Conservation (phyloP, 2,329 filamentous ascomycete genomes). For the Penicillium sp. region DNA sequence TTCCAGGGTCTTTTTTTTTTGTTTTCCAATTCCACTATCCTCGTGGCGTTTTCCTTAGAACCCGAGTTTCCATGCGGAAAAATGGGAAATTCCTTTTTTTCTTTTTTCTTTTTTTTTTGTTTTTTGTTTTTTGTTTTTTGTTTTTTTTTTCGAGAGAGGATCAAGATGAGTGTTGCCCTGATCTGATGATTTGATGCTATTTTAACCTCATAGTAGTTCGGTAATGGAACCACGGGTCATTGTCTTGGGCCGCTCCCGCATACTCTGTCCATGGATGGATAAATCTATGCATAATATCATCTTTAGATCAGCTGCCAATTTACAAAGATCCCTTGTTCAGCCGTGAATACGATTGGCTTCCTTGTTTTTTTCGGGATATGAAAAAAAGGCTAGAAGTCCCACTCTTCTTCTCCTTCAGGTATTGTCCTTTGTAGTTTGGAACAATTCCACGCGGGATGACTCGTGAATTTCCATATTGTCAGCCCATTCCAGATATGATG, state of each 20-base stretch:
- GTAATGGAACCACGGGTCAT: constrained; percentile 14
- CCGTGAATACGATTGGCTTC: background rate
- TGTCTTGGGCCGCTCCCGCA: constrained; percentile 10
- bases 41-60: constrained; percentile 2
- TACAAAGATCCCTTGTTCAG: background rate
- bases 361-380: background rate
- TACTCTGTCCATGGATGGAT: background rate
- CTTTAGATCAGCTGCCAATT: background rate
- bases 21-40: background rate
- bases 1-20: constrained; percentile 6
- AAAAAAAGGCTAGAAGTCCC: background rate
- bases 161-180: too few relatives aligned
- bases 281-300: background rate
- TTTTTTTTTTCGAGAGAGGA: too few relatives aligned
- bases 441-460: background rate
- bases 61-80: background rate
- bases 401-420: background rate
- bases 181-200: background rate
- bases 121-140: too few relatives aligned
- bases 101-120: background rate
- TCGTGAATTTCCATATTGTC: background rate
- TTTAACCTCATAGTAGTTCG: background rate
- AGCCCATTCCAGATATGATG: background rate
- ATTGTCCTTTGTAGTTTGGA: background rate
- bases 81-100: background rate